Evolutionary conservation across 75 land plant species (phyloP).

Genomic region (Azolla pinnata): DNA sequence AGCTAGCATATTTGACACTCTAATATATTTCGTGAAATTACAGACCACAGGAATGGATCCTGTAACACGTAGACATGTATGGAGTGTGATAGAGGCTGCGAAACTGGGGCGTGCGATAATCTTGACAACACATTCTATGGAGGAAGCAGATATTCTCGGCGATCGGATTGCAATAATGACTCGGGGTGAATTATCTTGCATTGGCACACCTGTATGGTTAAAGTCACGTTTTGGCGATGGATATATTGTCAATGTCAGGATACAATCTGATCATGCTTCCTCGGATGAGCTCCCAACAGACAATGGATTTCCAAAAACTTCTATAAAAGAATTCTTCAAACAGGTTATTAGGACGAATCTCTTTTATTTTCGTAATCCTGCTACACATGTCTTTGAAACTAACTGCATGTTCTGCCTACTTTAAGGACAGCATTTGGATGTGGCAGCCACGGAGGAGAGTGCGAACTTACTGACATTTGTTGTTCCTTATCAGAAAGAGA

Average conservation of each 20-base stretch:
- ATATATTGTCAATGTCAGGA: constrained; percentile 14
- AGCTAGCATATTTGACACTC: no score
- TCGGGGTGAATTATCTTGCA: constrained; percentile 16
- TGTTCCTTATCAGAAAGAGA: constrained; percentile 19
- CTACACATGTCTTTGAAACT: not conserved
- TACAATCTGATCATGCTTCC: not conserved
- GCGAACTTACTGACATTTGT: constrained; percentile 12
- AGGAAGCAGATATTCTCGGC: constrained; percentile 28
- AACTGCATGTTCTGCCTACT: not conserved
- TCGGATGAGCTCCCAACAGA: not conserved
- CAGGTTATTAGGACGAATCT: not conserved
- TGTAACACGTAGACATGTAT: constrained; percentile 24
- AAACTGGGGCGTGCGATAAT: constrained; percentile 19
- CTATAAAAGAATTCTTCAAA: constrained; percentile 15
- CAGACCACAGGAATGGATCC: constrained; percentile 39
- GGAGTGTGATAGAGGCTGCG: constrained; percentile 22
- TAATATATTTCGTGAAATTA: not conserved
- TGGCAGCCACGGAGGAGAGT: constrained; percentile 16
- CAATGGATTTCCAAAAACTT: not conserved
- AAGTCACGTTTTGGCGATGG: constrained; percentile 22
- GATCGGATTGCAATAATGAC: constrained; percentile 29
- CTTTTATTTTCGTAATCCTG: not conserved
- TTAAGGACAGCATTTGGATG: constrained; percentile 12
- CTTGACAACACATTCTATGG: constrained; percentile 34
- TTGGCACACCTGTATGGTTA: constrained; percentile 20